A percentile compares a stretch with the other conserved stretches of the same genome.
These are phyloP conservation scores for Pseudonitzschia delicatissima DNA, from an alignment of 108 stramenopile species.

Conservation along the genomic window DNA sequence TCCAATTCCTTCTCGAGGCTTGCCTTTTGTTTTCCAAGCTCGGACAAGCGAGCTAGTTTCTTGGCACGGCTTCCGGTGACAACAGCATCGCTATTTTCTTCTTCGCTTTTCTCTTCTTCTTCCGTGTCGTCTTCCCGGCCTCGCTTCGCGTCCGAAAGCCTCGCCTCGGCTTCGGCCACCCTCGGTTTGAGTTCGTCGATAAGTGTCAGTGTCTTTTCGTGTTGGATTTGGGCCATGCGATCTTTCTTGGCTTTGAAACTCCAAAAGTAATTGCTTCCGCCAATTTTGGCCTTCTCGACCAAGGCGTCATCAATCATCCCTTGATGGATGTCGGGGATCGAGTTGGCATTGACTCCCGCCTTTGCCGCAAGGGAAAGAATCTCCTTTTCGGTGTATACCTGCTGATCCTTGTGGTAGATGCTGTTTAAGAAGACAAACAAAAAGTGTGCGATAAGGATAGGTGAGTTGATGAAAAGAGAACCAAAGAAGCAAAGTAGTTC, in stretches of 20 bases:
- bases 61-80: slow-evolving; percentile 30
- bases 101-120: slow-evolving; percentile 4
- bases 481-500: no score
- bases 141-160: slow-evolving; percentile 80
- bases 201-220: slow-evolving; percentile 44
- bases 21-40: slow-evolving; percentile 38
- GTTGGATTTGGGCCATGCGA: slow-evolving; percentile 55
- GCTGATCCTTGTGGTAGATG: slow-evolving; percentile 77
- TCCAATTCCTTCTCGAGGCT: slow-evolving; percentile 49
- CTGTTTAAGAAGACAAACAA: slow-evolving; percentile 14
- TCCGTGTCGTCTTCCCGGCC: slow-evolving; percentile 67
- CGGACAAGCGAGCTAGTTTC: slow-evolving; percentile 60
- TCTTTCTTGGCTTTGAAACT: slow-evolving; percentile 88
- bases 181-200: slow-evolving; percentile 46
- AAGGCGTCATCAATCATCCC: slow-evolving; percentile 79
- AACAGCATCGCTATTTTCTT: background rate
- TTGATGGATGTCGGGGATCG: slow-evolving; percentile 73
- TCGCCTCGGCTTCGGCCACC: slow-evolving; percentile 55
- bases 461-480: no score
- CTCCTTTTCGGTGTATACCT: slow-evolving; percentile 91
- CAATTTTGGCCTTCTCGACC: slow-evolving; percentile 92
- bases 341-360: slow-evolving; percentile 80
- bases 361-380: slow-evolving; percentile 74
- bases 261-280: slow-evolving; percentile 91
- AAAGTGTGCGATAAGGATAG: background rate